These are phyloP conservation scores for Schwanniomyces vanrijiae DNA, from an alignment of 805 yeast species.

Conservation along the genomic window DNA sequence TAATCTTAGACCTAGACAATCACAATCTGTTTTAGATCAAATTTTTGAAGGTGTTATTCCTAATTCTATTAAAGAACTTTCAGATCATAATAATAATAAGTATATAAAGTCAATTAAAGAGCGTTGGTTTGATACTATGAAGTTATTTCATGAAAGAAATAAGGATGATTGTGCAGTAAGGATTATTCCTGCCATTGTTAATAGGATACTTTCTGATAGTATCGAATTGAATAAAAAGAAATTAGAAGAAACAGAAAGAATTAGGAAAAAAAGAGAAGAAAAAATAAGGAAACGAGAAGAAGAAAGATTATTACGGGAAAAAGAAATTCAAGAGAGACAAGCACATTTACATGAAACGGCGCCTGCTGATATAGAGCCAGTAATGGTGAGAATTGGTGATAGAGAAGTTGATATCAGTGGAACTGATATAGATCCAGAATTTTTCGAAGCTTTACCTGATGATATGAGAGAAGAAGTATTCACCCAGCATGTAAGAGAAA, in stretches of 20 bases:
- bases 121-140: conserved; percentile 65
- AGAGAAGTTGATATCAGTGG: conserved; percentile 82
- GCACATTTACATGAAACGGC: conserved; percentile 15
- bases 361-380: conserved; percentile 41
- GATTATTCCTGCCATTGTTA: conserved; percentile 39
- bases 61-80: conserved; percentile 9
- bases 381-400: conserved; percentile 73
- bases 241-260: conserved; percentile 25
- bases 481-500: conserved; percentile 77
- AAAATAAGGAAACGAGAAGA: conserved; percentile 27
- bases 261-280: conserved; percentile 29
- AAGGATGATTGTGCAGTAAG: conserved; percentile 20
- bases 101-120: conserved; percentile 52
- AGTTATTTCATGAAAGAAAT: conserved; percentile 48
- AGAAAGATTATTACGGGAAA: conserved; percentile 26
- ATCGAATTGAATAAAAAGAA: conserved; percentile 31
- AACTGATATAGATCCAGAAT: conserved; percentile 89
- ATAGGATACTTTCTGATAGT: conserved; percentile 51
- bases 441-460: conserved; percentile 85
- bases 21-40: conserved; percentile 22
- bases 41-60: conserved; percentile 22
- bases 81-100: conserved; percentile 20
- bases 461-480: conserved; percentile 92
- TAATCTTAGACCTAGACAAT: conserved; percentile 18
- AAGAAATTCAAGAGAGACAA: conserved; percentile 24